Base-by-base conservation (phyloP, 1,284 basidiomycete genomes). In the Rhodotorula glutinis region DNA sequence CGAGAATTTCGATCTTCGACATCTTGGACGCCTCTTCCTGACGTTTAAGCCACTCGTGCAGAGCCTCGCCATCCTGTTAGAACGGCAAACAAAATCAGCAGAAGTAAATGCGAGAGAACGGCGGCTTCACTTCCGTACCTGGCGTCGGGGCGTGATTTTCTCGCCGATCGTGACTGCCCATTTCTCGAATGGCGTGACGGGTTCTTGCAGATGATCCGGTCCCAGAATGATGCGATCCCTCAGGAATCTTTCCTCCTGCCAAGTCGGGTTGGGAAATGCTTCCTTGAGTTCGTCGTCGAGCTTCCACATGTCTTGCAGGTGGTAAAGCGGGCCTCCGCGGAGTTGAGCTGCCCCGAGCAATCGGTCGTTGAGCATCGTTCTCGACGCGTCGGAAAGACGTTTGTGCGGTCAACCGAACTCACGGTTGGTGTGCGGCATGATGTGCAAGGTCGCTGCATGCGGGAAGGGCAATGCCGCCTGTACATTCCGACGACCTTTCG, bases 1-100 rank as follows among this genome's bases (percentile, higher is more conserved):
- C 33, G 49, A 61, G 60, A 9, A 59, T 46, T 2, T 44, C 53
- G 13, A 55, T 10, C 46, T 67, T 62, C 7, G 14, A 44, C 23
- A 54, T 38, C 33, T 38, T 38, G 5, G 33, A 38, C 5, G 33
- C 33, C 33, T 38, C 33, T 11, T 38, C 33, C 33, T 38, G 10
- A 3, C 21, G 43, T 16, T 44, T 44, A 7, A 44, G 8, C 43
- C 43, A 19, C 43, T 44, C 43, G 43, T 44, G 43, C 21, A 16
- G 14, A 44, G 43, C 43, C 14, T 38, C 33, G 33, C 7, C 33
- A 38, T 38, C 33, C 33, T 38, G 33, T 38, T 38, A 5, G 33
- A 38, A 38, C 5, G 33, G 33, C 11, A 5, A 38, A 11, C 11
- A 11, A 38, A 11, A 11, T 11, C 33, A 11, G 33, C 11, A n/a